These are phyloP conservation scores for Grigorovia transvaalensis DNA, from an alignment of 805 yeast species.

Conservation along the genomic window DNA sequence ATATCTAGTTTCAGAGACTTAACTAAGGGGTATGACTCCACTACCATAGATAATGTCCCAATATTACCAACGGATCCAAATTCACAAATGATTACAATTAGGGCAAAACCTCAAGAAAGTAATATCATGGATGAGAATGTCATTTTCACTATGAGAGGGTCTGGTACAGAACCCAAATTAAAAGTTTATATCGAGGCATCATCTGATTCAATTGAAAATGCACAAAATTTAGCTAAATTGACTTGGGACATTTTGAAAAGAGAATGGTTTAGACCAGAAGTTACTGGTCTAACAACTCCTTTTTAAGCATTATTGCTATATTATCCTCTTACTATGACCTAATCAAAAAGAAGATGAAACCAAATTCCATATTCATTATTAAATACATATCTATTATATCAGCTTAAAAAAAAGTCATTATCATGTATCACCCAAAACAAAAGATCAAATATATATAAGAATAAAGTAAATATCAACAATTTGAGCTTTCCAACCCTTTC, in stretches of 20 bases:
- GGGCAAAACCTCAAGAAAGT: constrained; percentile 24
- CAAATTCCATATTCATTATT: too few relatives aligned
- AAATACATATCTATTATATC: neutral
- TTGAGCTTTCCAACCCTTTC: neutral
- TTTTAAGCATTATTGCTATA: constrained; percentile 3
- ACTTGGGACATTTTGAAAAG: constrained; percentile 55
- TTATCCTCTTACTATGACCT: too few relatives aligned
- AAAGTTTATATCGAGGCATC: constrained; percentile 83
- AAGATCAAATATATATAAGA: neutral
- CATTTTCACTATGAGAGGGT: constrained; percentile 80
- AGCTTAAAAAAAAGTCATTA: too few relatives aligned
- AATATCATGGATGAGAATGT: constrained; percentile 27
- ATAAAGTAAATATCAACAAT: neutral
- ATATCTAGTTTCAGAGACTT: constrained; percentile 73
- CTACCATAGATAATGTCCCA: constrained; percentile 49
- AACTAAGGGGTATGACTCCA: constrained; percentile 71
- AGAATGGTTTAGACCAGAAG: constrained; percentile 64
- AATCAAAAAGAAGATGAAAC: too few relatives aligned
- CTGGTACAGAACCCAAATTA: constrained; percentile 94
- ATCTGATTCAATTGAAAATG: constrained; percentile 37
- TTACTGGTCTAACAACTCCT: constrained; percentile 29
- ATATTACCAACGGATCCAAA: constrained; percentile 55
- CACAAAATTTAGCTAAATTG: constrained; percentile 41
- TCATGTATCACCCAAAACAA: neutral
- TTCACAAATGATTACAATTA: constrained; percentile 81